Base-by-base conservation (phyloP, 768 basidiomycete genomes). In the Hysterangium stoloniferum region DNA sequence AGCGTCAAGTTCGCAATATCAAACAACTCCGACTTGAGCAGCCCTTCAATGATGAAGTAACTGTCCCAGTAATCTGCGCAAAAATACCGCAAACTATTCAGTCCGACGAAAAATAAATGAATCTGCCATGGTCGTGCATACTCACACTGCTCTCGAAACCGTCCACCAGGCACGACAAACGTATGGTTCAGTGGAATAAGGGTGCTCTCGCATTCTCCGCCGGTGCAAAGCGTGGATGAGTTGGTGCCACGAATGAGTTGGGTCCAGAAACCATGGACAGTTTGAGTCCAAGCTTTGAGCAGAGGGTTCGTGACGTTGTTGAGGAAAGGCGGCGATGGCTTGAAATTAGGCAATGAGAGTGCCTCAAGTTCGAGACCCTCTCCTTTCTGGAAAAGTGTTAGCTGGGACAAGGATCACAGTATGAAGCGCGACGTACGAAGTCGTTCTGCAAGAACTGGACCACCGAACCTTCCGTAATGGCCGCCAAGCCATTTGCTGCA, bases 131-230 rank as follows among this genome's bases (percentile, higher is more conserved):
- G 17, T 41, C 46, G 22, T 8, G 41, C 40, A 25, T 24, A 72
- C 80, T 68, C 71, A 74, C 88, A 91, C 61, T 86, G 85, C 62
- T 90, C 87, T 57, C 86, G 73, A 66, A 93, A 96, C 4, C 93
- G 78, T 37, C 76, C 76, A 60, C 93, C 93, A 5, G 94, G 93
- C 32, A 96, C 76, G 20, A 94, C 86, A 58, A 96, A 90, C 0
- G 87, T 91, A 60, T 94, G 78, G 60, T 96, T 96, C 42, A 96
- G 70, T 2, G 92, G 91, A 55, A 96, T 92, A 42, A 96, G 68
- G 0, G 85, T 75, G 64, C 89, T 86, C 64, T 90, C 86, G 62
- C 93, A 97, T 25, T 63, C 52, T 15, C 70, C 73, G 17, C 68
- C 72, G 38, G 64, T 59, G 63, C 89, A 96, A 7, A 91, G 62